A percentile compares a stretch with the other conserved stretches of the same genome.
These are phyloP conservation scores for Linum trigynum DNA, from an alignment of 345 rosid species.

Conservation along the genomic window DNA sequence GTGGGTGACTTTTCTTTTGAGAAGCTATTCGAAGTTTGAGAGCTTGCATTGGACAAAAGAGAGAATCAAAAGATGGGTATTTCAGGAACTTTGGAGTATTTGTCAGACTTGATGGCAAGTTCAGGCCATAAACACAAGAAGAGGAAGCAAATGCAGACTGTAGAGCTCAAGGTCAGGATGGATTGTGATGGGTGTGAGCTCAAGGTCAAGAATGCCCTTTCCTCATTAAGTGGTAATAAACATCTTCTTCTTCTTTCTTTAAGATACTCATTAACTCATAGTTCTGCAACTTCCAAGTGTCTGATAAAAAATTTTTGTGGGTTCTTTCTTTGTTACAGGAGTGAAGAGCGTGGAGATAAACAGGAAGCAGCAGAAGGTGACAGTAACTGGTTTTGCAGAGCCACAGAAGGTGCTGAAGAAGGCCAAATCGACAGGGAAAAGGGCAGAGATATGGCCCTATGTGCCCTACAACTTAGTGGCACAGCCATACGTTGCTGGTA, in stretches of 20 bases:
- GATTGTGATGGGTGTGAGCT: conserved; percentile 99
- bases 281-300: background rate
- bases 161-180: conserved; percentile 91
- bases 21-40: no score
- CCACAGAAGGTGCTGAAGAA: conserved; percentile 69
- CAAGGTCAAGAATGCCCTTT: conserved; percentile 75
- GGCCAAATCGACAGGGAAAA: conserved; percentile 87
- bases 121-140: conserved; percentile 40
- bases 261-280: background rate
- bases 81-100: conserved; percentile 67
- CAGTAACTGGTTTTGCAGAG: conserved; percentile 74
- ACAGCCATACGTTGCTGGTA: conserved; percentile 57
- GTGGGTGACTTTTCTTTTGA: no score
- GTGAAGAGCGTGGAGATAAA: conserved; percentile 73
- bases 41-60: no score
- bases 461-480: conserved; percentile 85
- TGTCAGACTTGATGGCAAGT: conserved; percentile 67
- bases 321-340: conserved; percentile 30
- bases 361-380: conserved; percentile 90
- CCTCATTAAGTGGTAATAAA: conserved; percentile 61
- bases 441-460: conserved; percentile 93
- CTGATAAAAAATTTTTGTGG: background rate
- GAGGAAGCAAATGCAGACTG: conserved; percentile 63
- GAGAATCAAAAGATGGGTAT: conserved; percentile 51
- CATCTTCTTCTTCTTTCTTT: background rate